Evolutionary conservation across 305 asterid genomes (phyloP).

Genomic region (Solanum hybrid): DNA sequence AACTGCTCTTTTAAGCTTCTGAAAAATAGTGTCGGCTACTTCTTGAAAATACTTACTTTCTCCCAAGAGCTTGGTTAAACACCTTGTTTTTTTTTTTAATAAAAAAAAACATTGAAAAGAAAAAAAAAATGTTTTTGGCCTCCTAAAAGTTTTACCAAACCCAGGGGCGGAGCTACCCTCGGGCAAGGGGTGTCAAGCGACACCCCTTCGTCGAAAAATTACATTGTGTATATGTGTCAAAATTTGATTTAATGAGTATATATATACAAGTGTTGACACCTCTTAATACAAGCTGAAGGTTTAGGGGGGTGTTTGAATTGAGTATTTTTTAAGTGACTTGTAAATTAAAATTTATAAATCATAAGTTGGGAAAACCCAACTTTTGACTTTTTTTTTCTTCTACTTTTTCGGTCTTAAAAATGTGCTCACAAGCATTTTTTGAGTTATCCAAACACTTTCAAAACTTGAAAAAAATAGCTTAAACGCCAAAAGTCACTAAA

Average conservation of each 20-base stretch:
- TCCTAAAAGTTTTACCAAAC: background rate
- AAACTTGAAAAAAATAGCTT: background rate
- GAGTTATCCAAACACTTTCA: background rate
- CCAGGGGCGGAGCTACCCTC: background rate
- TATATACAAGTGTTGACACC: background rate
- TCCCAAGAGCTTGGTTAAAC: background rate
- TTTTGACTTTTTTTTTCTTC: background rate
- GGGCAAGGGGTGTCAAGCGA: background rate
- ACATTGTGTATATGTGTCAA: too few relatives aligned
- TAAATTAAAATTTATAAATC: too few relatives aligned
- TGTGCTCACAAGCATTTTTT: background rate
- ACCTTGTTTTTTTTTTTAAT: too few relatives aligned
- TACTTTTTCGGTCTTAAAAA: background rate
- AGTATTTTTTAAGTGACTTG: background rate
- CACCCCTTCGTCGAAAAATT: background rate
- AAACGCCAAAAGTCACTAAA: background rate
- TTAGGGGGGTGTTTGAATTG: background rate
- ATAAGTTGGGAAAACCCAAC: background rate
- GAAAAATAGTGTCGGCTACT: background rate
- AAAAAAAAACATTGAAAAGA: background rate
- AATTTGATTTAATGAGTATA: background rate
- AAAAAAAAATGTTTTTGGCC: background rate
- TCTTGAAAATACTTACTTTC: background rate
- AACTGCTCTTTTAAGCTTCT: background rate
- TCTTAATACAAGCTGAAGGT: too few relatives aligned